Evolutionary conservation across 805 yeast genomes (phyloP), one percentile per base, ranked within the genome.

Genomic region (Candida pini): DNA sequence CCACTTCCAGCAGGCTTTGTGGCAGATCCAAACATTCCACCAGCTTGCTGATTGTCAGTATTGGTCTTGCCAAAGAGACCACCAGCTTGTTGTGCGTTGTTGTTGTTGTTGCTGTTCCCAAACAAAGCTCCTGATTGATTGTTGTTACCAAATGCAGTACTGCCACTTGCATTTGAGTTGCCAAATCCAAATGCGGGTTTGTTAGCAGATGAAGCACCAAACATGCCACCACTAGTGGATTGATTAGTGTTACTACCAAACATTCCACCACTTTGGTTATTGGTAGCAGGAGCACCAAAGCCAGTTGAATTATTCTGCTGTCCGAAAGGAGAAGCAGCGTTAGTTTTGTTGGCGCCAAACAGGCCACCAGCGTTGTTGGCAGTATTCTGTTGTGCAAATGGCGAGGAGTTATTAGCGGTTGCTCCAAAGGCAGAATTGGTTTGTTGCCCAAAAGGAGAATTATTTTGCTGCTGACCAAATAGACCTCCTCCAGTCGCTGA

Each of bases 41-140:
- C 62, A 15, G 40, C n/a, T 29, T 3, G 39, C 27, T 17, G 48
- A 37, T 17, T 44, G n/a, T n/a, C n/a, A n/a, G n/a, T 51, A 19
- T 35, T 36, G 13, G 55, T 47, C 15, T 69, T 68, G 13, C 71
- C 73, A 47, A 69, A 68, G 26, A 66, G 37, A 2, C 71, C 70
- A 13, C 66, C 64, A 1, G 48, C 43, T 33, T 31, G 30, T 20
- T n/a, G 38, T 41, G n/a, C n/a, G n/a, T 36, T 52, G 39, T 43
- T 41, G 33, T 32, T 45, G 32, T 34, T 45, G 32, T 43, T 52
- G 31, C 48, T 49, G 13, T 49, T 49, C 13, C 68, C 68, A 39
- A 58, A 58, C 19, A 56, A 35, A 2, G 62, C 64, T 9, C 58
- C 56, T 10, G 41, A 31, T 31, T 47, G 51, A 24, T 42, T 47